Percentiles rank a stretch among this genome's conserved stretches.
These are phyloP conservation scores for Mortierella sp. DNA, from an alignment of 371 early-diverging fungal species.

Conservation along the genomic window DNA sequence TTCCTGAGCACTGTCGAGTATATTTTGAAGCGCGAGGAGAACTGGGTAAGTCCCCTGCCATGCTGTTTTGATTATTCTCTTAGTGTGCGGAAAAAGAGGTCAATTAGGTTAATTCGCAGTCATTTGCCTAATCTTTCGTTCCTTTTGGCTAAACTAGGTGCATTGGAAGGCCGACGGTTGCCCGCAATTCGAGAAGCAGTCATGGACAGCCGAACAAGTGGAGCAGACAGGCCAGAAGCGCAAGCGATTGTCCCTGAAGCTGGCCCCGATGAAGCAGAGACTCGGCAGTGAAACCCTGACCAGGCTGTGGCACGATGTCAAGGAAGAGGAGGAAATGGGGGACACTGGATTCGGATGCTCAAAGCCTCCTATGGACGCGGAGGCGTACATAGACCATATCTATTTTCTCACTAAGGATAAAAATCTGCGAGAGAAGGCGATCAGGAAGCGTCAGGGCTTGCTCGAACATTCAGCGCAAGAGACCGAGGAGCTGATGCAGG, in stretches of 20 bases:
- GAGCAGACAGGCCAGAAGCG: slow-evolving; percentile 29
- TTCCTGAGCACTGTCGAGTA: slow-evolving; percentile 27
- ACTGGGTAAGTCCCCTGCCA: slow-evolving; percentile 34
- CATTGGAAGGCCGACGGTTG: slow-evolving; percentile 54
- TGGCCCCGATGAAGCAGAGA: slow-evolving; percentile 37
- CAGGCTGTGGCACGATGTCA: slow-evolving; percentile 30
- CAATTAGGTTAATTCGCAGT: too few relatives aligned
- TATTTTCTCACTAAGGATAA: neutral
- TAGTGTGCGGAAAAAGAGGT: neutral
- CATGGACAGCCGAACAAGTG: slow-evolving; percentile 17
- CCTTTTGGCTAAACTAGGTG: slow-evolving; percentile 5
- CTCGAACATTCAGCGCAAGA: slow-evolving; percentile 1
- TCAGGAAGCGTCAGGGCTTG: slow-evolving; percentile 1
- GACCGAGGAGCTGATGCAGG: slow-evolving; percentile 24
- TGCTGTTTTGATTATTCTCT: neutral
- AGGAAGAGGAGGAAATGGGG: slow-evolving; percentile 4
- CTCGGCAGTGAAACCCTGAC: slow-evolving; percentile 33
- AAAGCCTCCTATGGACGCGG: slow-evolving; percentile 14
- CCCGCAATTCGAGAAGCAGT: slow-evolving; percentile 33
- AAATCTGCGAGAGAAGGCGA: neutral
- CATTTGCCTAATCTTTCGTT: neutral
- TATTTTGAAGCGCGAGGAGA: slow-evolving; percentile 32
- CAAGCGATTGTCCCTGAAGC: slow-evolving; percentile 13
- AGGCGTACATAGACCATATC: slow-evolving; percentile 11
- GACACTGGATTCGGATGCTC: slow-evolving; percentile 20